Conservation (phyloP, 441 rosid genomes). For the Euphorbia celastroides region DNA sequence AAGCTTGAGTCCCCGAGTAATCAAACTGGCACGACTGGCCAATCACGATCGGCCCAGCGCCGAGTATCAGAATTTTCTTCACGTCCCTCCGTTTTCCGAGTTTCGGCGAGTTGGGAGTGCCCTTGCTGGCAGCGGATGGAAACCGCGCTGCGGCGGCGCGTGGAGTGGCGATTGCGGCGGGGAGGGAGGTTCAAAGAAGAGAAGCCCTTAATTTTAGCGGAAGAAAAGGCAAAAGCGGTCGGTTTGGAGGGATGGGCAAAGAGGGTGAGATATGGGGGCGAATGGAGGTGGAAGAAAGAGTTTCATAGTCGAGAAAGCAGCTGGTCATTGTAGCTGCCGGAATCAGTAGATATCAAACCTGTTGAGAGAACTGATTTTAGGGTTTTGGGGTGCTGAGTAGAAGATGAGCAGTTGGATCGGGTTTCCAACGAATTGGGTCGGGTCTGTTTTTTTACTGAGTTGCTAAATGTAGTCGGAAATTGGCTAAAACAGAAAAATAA, state of each 20-base stretch:
- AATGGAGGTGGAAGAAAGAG: slow-evolving; percentile 18
- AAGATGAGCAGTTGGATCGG: no score
- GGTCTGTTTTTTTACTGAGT: no score
- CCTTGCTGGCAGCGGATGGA: slow-evolving; percentile 12
- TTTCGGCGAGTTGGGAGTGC: slow-evolving; percentile 15
- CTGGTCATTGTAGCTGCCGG: background rate
- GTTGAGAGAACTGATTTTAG: no score
- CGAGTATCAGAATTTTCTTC: slow-evolving; percentile 86
- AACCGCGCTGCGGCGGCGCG: slow-evolving; percentile 4
- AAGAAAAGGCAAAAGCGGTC: slow-evolving; percentile 19
- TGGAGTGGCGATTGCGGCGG: slow-evolving; percentile 21
- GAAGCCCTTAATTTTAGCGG: slow-evolving; percentile 13
- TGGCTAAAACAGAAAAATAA: no score
- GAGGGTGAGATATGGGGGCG: slow-evolving; percentile 15
- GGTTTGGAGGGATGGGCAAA: slow-evolving; percentile 4
- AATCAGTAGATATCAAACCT: background rate
- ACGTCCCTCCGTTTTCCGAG: slow-evolving; percentile 62
- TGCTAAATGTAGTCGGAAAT: no score
- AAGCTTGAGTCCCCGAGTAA: slow-evolving; percentile 94
- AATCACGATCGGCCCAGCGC: slow-evolving; percentile 93
- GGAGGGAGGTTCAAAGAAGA: slow-evolving; percentile 18
- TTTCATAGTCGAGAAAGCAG: slow-evolving; percentile 2
- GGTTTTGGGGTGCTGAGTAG: no score
- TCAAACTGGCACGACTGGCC: slow-evolving; percentile 98
- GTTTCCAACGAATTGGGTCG: no score